Conservation (phyloP, 352 stramenopile genomes). For the Phytophthora colocasiae region DNA sequence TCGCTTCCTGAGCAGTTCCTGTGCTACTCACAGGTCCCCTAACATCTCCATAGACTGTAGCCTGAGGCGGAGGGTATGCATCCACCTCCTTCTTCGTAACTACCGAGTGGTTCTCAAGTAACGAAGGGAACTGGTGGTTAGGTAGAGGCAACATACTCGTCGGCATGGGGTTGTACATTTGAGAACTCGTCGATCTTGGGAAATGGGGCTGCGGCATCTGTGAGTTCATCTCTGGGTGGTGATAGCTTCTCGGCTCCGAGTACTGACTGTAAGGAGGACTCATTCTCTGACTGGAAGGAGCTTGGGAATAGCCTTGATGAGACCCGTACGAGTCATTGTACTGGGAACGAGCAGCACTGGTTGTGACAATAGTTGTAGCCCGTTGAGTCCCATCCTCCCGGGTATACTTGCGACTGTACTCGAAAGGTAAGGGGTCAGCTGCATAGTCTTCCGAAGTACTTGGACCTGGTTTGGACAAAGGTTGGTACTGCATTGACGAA, state of each 20-base stretch:
- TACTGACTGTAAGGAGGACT: constrained; percentile 38
- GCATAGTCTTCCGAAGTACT: constrained; percentile 70
- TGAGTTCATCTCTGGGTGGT: constrained; percentile 38
- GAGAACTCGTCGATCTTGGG: constrained; percentile 30
- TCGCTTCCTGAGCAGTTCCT: constrained; percentile 68
- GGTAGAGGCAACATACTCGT: constrained; percentile 32
- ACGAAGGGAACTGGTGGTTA: constrained; percentile 64
- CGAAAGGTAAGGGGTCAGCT: constrained; percentile 78
- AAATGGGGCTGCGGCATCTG: constrained; percentile 38
- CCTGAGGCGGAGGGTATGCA: constrained; percentile 29
- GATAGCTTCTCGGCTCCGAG: constrained; percentile 27
- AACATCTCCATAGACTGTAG: constrained; percentile 22
- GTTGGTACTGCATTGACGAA: constrained; percentile 31
- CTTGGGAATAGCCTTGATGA: constrained; percentile 34
- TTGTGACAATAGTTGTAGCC: constrained; percentile 8
- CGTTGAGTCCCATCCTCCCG: constrained; percentile 26
- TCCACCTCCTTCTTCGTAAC: constrained; percentile 53
- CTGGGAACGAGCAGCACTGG: constrained; percentile 15
- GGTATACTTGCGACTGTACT: constrained; percentile 71
- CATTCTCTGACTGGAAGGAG: constrained; percentile 20
- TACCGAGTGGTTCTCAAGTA: constrained; percentile 45
- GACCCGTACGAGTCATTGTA: constrained; percentile 50
- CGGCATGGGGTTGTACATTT: constrained; percentile 42
- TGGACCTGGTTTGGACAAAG: constrained; percentile 29
- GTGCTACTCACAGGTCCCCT: constrained; percentile 20